A percentile compares a stretch with the other conserved stretches of the same genome.
Conservation (phyloP, 148 eudicot species). For the Vaccinium corymbosum region DNA sequence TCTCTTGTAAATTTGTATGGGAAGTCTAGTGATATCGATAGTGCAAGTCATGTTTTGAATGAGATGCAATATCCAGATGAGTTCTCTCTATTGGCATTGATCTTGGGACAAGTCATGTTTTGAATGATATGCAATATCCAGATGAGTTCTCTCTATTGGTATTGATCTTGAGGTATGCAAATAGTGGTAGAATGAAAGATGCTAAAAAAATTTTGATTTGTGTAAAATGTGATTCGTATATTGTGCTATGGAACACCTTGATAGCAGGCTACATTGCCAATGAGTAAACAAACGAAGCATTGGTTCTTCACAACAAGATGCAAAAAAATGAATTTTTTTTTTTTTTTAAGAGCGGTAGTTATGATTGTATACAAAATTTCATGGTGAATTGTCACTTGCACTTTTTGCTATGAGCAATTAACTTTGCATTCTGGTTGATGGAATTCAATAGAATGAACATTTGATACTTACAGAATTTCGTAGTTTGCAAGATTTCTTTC, state of each 20-base stretch:
- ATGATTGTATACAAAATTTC: too few relatives aligned
- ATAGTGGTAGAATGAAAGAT: conserved; percentile 53
- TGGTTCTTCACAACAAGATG: conserved; percentile 48
- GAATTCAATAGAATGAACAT: too few relatives aligned
- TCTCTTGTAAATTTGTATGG: conserved; percentile 81
- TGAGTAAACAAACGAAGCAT: conserved; percentile 41
- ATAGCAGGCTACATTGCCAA: conserved; percentile 69
- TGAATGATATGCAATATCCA: conserved; percentile 34
- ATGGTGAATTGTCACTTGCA: too few relatives aligned
- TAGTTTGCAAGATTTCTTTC: too few relatives aligned
- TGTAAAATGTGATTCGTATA: conserved; percentile 35
- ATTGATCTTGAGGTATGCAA: conserved; percentile 74
- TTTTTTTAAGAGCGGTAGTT: too few relatives aligned
- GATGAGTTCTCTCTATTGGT: conserved; percentile 85
- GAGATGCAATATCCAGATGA: too few relatives aligned
- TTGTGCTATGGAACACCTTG: conserved; percentile 74
- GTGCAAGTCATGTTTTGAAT: conserved; percentile 11
- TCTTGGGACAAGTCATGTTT: conserved; percentile 26
- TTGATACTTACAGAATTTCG: too few relatives aligned
- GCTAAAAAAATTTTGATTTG: conserved; percentile 53
- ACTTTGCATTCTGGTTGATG: too few relatives aligned
- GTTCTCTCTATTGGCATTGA: too few relatives aligned
- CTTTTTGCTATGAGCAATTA: too few relatives aligned
- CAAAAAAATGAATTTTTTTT: conserved; percentile 21
- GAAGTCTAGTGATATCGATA: conserved; percentile 66